Evolutionary conservation across 2,329 filamentous ascomycete species (phyloP).

Genomic region (Diaporthe sp.): DNA sequence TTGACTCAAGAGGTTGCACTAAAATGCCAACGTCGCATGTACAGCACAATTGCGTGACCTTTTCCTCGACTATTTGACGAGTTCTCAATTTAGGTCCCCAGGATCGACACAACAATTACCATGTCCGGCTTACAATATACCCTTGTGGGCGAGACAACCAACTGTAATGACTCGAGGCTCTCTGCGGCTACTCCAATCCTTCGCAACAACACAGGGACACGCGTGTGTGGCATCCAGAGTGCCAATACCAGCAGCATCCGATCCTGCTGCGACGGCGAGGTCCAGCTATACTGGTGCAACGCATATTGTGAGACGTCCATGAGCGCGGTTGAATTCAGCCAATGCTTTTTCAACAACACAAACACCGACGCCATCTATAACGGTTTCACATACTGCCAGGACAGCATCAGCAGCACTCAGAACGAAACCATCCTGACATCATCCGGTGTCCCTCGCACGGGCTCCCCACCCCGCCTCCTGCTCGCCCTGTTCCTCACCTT

Average conservation of each 20-base stretch:
- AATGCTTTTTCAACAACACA: neutral
- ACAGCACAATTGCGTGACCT: neutral
- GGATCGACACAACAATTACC: neutral
- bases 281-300: conserved; percentile 5
- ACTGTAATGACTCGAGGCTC: conserved; percentile 10
- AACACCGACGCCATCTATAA: neutral
- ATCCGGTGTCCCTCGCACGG: neutral
- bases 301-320: conserved; percentile 4
- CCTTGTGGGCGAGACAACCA: neutral
- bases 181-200: neutral
- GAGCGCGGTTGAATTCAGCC: neutral
- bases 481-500: conserved; percentile 14
- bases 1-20: neutral
- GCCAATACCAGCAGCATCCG: conserved; percentile 14
- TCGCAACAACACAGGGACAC: neutral
- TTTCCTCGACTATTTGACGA: neutral
- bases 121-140: conserved; percentile 11
- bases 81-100: neutral
- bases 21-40: neutral
- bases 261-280: conserved; percentile 18
- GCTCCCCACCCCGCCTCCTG: neutral
- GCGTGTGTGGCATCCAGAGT: conserved; percentile 7
- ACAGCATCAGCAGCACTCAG: conserved; percentile 5
- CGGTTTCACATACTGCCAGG: neutral
- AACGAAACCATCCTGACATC: conserved; percentile 11